A percentile compares a stretch with the other conserved stretches of the same genome.
These are phyloP conservation scores for Anthracocystis walkeri DNA, from an alignment of 1,284 basidiomycete species.

Conservation along the genomic window DNA sequence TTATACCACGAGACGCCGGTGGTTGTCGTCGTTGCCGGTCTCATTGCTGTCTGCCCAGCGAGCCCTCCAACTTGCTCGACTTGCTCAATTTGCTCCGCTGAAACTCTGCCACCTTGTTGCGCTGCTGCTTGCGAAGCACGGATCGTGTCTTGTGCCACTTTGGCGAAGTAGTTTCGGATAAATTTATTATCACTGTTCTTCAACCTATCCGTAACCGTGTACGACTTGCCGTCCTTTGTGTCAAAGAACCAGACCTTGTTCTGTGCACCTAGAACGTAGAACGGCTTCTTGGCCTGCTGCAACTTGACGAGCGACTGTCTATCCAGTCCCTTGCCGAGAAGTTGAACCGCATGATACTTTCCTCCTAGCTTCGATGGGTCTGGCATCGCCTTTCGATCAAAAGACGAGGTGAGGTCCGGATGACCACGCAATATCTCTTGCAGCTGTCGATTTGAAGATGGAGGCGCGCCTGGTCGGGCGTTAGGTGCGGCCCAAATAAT, in stretches of 20 bases:
- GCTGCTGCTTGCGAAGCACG: constrained; percentile 1
- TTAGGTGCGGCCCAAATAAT: not conserved
- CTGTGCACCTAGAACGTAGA: constrained; percentile 5
- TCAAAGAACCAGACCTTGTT: constrained; percentile 25
- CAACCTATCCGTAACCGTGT: constrained; percentile 14
- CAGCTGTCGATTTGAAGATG: constrained; percentile 4
- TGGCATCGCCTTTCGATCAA: not conserved
- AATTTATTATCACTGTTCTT: not conserved
- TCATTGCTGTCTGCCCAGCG: not conserved
- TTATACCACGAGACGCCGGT: not conserved
- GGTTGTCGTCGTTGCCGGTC: not conserved
- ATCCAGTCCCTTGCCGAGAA: constrained; percentile 12
- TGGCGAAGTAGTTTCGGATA: not conserved
- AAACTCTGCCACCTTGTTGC: not conserved
- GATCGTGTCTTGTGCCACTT: not conserved
- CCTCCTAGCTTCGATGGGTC: constrained; percentile 2
- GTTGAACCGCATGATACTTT: constrained; percentile 14
- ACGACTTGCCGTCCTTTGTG: constrained; percentile 9
- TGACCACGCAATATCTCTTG: not conserved
- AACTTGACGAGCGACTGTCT: not conserved
- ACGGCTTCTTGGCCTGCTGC: constrained; percentile 3
- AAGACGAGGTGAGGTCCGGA: not conserved
- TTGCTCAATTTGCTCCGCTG: not conserved
- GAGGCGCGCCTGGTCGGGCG: not conserved
- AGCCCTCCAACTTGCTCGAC: too few relatives aligned